Conservation (phyloP, 768 basidiomycete species). For the Psilocybe cyanescens region DNA sequence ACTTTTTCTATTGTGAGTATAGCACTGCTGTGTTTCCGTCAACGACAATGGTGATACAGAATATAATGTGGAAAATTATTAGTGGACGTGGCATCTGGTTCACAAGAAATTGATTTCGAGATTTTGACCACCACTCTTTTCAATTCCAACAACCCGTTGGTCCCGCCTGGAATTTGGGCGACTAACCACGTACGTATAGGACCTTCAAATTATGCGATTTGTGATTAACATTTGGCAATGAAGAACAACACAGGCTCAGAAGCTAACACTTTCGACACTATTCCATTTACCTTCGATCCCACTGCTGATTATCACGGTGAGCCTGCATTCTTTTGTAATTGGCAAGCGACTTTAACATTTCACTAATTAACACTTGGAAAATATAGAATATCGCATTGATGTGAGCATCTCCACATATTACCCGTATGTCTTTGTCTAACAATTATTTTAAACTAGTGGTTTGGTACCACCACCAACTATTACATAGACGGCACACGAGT, state of each 20-base stretch:
- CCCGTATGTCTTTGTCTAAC: neutral
- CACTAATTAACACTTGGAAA: neutral
- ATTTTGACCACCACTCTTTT: constrained; percentile 37
- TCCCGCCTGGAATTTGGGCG: constrained; percentile 40
- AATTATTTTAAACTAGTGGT: constrained; percentile 28
- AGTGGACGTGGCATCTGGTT: constrained; percentile 27
- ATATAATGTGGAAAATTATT: neutral
- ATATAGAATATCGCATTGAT: constrained; percentile 38
- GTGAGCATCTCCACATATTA: constrained; percentile 18
- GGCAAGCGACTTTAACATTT: neutral
- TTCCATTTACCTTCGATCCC: constrained; percentile 38
- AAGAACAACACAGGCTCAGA: neutral
- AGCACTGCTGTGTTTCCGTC: no score
- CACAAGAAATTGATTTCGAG: constrained; percentile 38
- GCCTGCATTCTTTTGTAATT: constrained; percentile 1
- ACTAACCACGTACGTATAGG: constrained; percentile 32
- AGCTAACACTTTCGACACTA: neutral
- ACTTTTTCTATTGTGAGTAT: constrained; percentile 37
- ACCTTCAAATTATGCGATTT: constrained; percentile 14
- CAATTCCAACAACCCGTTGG: constrained; percentile 22
- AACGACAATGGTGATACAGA: no score
- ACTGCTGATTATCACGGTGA: constrained; percentile 36
- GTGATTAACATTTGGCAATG: neutral
- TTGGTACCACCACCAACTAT: constrained; percentile 31
- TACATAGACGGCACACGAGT: constrained; percentile 37